Evolutionary conservation across 1,284 basidiomycete genomes (phyloP), one percentile per base, ranked within the genome.

Genomic region (Microbotryum violaceum): DNA sequence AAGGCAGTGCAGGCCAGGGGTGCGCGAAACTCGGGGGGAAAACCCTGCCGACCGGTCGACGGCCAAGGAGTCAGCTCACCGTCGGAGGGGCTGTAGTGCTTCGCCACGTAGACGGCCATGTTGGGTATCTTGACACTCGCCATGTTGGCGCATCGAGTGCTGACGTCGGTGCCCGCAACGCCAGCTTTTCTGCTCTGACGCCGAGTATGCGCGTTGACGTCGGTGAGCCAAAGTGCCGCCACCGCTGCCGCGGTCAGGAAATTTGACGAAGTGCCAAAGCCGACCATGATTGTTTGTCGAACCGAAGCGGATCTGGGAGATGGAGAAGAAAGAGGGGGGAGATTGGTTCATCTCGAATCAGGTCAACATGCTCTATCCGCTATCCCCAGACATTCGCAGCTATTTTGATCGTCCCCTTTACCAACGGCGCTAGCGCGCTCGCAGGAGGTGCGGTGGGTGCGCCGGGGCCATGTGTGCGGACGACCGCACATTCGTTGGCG

Each of bases 1-100:
- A 63, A 56, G 45, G 54, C 54, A 31, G 54, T 50, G 46, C 54
- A 54, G 12, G 46, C 61, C 45, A 37, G 27, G 27, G 16, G 18
- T 23, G 5, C 18, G 53, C n/a, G 44, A 47, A 57, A n/a, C 16
- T 21, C 9, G 37, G 37, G 16, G 3, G 6, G 37, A 42, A 42
- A 18, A 42, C 6, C 16, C 12, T 42, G 12, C 37, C 37, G 37
- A 16, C 4, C 37, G 37, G 37, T 18, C 10, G 27, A 21, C 6
- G 9, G 47, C 10, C 12, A 37, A 29, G 4, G n/a, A 7, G 6
- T 8, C 5, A 56, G 10, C 25, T 37, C 51, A 27, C 51, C 20
- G 37, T 2, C 33, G 21, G 42, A 2, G 18, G 29, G 49, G 46
- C 31, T 7, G 21, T 52, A 42, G 12, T 52, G 20, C 23, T 52